Evolutionary conservation across 306 rosid genomes (phyloP).

Genomic region (Gleditsia sinensis): DNA sequence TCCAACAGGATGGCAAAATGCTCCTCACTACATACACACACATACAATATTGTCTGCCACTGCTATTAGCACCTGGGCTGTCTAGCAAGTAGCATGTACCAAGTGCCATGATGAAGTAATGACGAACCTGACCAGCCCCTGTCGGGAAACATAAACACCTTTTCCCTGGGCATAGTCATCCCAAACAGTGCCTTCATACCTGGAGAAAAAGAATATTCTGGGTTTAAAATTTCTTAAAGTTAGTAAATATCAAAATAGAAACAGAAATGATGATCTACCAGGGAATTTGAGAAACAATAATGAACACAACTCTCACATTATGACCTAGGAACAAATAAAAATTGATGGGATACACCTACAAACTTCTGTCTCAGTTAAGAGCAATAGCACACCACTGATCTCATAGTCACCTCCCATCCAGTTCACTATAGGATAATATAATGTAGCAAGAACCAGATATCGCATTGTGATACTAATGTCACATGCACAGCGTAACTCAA

Average conservation of each 20-base stretch:
- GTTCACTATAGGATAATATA: not conserved
- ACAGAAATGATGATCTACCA: not conserved
- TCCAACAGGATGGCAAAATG: not conserved
- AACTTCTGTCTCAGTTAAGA: too few relatives aligned
- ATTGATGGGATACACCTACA: not conserved
- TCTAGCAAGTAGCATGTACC: not conserved
- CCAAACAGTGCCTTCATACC: slow-evolving; percentile 98
- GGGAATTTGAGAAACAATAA: not conserved
- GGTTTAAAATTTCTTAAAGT: not conserved
- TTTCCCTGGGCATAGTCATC: slow-evolving; percentile 97
- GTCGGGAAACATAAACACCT: slow-evolving; percentile 73
- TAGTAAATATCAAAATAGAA: not conserved
- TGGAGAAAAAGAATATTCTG: not conserved
- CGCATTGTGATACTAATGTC: not conserved
- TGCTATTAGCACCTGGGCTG: not conserved
- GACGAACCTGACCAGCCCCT: slow-evolving; percentile 82
- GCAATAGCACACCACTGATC: not conserved
- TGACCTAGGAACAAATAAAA: not conserved
- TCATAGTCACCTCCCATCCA: not conserved
- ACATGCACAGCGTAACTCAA: not conserved
- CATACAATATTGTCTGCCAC: not conserved
- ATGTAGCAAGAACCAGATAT: not conserved
- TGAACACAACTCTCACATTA: not conserved
- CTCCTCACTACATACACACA: not conserved
- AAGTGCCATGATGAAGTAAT: slow-evolving; percentile 20